Evolutionary conservation across 306 rosid species (phyloP), one percentile per base, ranked within the genome.

Genomic region (Styphnolobium japonicum): DNA sequence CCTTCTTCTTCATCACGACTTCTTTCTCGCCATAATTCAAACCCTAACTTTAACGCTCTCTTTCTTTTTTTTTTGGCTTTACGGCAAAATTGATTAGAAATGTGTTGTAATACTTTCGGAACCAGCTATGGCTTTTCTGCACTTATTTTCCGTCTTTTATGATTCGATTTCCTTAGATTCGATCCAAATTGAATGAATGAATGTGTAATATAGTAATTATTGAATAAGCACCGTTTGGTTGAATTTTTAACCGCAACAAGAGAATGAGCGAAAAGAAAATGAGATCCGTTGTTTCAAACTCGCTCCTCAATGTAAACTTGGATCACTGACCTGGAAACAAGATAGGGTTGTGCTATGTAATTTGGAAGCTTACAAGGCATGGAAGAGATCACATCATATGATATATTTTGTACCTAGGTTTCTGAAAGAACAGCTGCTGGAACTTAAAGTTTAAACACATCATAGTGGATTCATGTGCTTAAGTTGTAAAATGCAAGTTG

Each of bases 231-330:
- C 9, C 36, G 2, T 77, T 61, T 64, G 29, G 10, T 74, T 46
- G 19, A 71, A 46, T 49, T 74, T 69, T 19, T n/a, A n/a, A 48
- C 10, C 77, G 0, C 37, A 10, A n/a, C 2, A 49, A 55, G n/a
- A 67, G 25, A 21, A 65, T 58, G 16, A 57, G 58, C 25, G 39
- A 36, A 55, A 57, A 4, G 16, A 22, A 68, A 75, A 29, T 80
- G 48, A 71, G 83, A 80, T 77, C 81, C 66, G 68, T 67, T 21
- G 21, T 71, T 31, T 64, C 40, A n/a, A 86, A 64, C 68, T 52
- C 29, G 79, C 46, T 82, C 81, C 10, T 82, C 21, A 29, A 43
- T 46, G 9, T 53, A 39, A 79, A 43, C 64, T 8, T 70, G 67
- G 85, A 76, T 75, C 69, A 48, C 67, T 73, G 39, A 16, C 51